These are phyloP conservation scores for Pseudomicrostroma phylloplanum DNA, from an alignment of 1,284 basidiomycete genomes.

Conservation along the genomic window DNA sequence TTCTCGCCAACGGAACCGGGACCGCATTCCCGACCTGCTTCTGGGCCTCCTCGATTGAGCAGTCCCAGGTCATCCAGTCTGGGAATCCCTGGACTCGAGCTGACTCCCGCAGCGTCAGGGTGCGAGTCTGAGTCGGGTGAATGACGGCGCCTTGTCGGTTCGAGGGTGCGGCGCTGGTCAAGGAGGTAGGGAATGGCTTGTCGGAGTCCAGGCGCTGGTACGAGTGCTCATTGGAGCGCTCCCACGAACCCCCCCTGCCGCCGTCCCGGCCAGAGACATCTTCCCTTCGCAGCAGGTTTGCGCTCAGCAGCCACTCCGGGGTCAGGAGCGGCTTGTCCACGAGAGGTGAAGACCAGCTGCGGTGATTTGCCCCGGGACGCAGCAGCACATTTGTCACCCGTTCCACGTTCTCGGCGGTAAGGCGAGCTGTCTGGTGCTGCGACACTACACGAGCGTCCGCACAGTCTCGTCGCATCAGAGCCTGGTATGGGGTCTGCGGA, in stretches of 20 bases:
- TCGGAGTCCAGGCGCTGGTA: background rate
- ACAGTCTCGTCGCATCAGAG: background rate
- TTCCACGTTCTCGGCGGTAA: background rate
- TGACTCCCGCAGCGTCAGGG: background rate
- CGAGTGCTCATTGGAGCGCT: background rate
- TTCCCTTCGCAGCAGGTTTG: background rate
- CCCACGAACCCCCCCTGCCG: too few species aligned
- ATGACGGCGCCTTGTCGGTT: background rate
- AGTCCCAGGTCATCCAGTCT: conserved; percentile 2
- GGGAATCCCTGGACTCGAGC: background rate
- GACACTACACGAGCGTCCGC: background rate
- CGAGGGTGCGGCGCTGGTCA: background rate
- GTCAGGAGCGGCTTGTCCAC: conserved; percentile 1
- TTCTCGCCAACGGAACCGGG: background rate
- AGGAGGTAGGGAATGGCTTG: background rate
- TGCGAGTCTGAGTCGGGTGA: background rate
- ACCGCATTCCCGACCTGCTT: conserved; percentile 1
- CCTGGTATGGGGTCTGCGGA: background rate
- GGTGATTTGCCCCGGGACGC: background rate
- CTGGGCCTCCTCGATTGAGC: background rate
- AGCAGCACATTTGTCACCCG: background rate
- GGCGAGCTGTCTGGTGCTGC: background rate
- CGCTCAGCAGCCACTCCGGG: background rate
- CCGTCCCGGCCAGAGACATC: too few species aligned
- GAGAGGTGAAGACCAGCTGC: background rate